Base-by-base conservation (phyloP, 2,329 filamentous ascomycete species). In the Neocucurbitaria cava region DNA sequence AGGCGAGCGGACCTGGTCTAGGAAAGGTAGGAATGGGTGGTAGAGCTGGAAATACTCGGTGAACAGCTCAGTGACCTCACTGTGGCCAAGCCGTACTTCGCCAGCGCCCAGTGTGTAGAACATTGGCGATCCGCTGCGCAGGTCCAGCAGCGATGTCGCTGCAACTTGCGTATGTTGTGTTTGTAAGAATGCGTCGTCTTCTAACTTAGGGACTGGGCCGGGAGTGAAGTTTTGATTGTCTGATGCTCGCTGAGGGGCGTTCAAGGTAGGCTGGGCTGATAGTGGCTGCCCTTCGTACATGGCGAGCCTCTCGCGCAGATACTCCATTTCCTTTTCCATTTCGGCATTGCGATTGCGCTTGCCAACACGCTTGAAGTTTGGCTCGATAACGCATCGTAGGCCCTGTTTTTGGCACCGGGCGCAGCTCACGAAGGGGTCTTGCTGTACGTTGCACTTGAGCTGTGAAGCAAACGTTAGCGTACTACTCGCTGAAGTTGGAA, bases 331-430 rank as follows among this genome's bases (percentile, higher is more conserved):
- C 77, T 87, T 89, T 72, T 92, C 90, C 89, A 93, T 93, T 77
- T 93, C 90, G 68, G 90, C 90, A 76, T 94, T 90, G 73, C 91
- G 90, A 61, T 87, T 90, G 38, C 90, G 85, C 80, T 95, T 95
- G 59, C 90, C 89, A 17, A 93, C 82, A 65, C 90, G 87, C 82
- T 92, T 93, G 78, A 94, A 94, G 76, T 92, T 92, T 68, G 89
- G 90, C 75, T 94, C 90, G 75, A 95, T 94, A 75, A 91, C 91
- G 82, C 91, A 95, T 58, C 88, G 85, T 57, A 94, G 87, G 76
- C 89, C 90, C 70, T 93, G 85, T 67, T 91, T 90, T 72, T 85
- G 85, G 78, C 91, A 95, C 52, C 91, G 84, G 49, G 87, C 87
- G 79, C 91, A 95, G 66, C 86, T 86, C 67, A 87, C 85, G 74